Percentiles rank a stretch among this genome's conserved stretches.
phyloP scores from a whole-genome alignment of 495 filamentous ascomycete species.

The Penicillium desertorum region DNA sequence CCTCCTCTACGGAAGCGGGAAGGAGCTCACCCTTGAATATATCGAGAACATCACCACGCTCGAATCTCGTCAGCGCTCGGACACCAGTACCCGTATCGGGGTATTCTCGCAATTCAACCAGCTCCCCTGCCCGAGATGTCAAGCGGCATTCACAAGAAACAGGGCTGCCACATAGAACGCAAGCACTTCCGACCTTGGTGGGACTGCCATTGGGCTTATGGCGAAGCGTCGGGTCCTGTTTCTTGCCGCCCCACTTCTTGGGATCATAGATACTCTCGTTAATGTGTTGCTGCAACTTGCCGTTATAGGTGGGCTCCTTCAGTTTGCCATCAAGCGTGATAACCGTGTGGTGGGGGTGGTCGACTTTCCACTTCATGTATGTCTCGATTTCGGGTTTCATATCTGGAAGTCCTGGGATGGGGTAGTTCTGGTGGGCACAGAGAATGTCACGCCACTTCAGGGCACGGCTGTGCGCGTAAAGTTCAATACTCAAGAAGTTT shows the following conservation, averaged over 20 bases:
- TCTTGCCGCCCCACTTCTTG: background rate
- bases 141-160: conserved; percentile 23
- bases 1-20: conserved; percentile 9
- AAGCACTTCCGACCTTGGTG: background rate
- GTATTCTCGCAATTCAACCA: conserved; percentile 38
- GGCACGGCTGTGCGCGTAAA: conserved; percentile 23
- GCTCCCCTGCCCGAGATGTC: conserved; percentile 15
- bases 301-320: background rate
- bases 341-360: conserved; percentile 7
- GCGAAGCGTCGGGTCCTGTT: background rate
- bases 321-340: conserved; percentile 3
- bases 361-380: conserved; percentile 1
- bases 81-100: conserved; percentile 34
- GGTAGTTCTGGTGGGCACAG: background rate
- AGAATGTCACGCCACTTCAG: conserved; percentile 3
- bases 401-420: conserved; percentile 2
- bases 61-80: conserved; percentile 32
- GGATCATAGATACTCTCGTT: background rate
- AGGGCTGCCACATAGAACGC: conserved; percentile 14
- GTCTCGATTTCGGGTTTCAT: background rate
- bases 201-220: background rate
- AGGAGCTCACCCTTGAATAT: conserved; percentile 31
- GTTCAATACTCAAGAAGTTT: conserved; percentile 31
- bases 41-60: conserved; percentile 27
- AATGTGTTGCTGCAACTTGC: conserved; percentile 2